A percentile compares a stretch with the other conserved stretches of the same genome.
Conservation (phyloP, 2,329 filamentous ascomycete species). For the Curvularia sp. region DNA sequence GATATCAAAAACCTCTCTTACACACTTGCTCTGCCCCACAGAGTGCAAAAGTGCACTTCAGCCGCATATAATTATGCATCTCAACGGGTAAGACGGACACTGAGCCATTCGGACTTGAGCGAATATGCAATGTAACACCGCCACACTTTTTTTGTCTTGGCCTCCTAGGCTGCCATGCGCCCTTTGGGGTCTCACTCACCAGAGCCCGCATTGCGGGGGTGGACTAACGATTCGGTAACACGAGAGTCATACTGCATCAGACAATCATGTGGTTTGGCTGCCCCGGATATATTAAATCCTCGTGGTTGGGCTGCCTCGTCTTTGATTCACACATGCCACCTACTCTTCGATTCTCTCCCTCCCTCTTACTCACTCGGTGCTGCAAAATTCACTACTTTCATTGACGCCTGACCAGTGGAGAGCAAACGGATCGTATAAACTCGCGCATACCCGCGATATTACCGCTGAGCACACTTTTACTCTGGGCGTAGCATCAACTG, state of each 20-base stretch:
- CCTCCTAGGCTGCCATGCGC: constrained; percentile 10
- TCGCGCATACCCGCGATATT: too few relatives aligned
- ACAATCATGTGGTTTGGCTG: background rate
- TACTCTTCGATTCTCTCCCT: background rate
- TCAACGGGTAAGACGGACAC: background rate
- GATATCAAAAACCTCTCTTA: background rate
- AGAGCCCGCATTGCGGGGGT: background rate
- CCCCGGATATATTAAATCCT: background rate
- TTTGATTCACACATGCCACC: too few relatives aligned
- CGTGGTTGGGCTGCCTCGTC: background rate
- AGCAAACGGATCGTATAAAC: background rate
- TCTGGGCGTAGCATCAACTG: too few relatives aligned
- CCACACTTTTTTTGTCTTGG: background rate
- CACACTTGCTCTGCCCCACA: too few relatives aligned
- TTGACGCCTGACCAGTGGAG: background rate
- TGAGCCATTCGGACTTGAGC: background rate
- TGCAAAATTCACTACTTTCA: background rate
- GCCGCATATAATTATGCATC: background rate
- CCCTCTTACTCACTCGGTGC: background rate
- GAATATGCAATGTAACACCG: constrained; percentile 2
- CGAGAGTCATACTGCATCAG: background rate
- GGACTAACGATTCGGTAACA: background rate
- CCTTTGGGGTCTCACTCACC: background rate
- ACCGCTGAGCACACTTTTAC: background rate
- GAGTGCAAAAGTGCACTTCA: background rate